These are phyloP conservation scores for Erythrophleum ivorense DNA, from an alignment of 331 rosid species.

Conservation along the genomic window DNA sequence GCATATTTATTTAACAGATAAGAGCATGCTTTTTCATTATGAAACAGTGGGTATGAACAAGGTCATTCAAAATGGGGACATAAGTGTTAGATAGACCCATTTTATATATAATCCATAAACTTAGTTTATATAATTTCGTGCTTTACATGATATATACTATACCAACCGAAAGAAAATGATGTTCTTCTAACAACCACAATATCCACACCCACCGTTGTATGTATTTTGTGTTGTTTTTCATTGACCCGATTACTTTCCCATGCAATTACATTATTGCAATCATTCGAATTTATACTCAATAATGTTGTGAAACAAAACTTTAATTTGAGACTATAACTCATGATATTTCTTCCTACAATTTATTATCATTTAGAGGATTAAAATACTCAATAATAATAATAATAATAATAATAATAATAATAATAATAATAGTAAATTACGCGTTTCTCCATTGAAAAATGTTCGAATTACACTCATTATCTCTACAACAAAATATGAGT, in stretches of 20 bases:
- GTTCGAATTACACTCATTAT: no score
- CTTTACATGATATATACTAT: not conserved
- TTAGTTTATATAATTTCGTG: conserved; percentile 28
- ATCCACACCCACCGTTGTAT: not conserved
- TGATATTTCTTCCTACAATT: no score
- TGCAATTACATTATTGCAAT: not conserved
- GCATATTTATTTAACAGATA: conserved; percentile 23
- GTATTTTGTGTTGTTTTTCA: not conserved
- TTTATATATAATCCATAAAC: not conserved
- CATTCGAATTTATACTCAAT: not conserved
- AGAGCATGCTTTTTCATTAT: conserved; percentile 37
- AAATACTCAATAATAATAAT: no score
- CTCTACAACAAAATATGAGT: no score
- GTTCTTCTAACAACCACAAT: conserved; percentile 4
- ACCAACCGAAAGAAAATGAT: not conserved
- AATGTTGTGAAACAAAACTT: not conserved
- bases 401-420: no score
- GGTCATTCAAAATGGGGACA: conserved; percentile 39
- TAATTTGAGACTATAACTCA: no score
- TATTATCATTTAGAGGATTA: no score
- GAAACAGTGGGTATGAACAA: conserved; percentile 36
- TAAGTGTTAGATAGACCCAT: conserved; percentile 15
- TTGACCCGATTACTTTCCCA: not conserved
- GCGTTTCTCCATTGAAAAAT: no score
- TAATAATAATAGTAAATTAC: no score